Base-by-base conservation (phyloP, 768 basidiomycete genomes). In the Trametes gibbosa region DNA sequence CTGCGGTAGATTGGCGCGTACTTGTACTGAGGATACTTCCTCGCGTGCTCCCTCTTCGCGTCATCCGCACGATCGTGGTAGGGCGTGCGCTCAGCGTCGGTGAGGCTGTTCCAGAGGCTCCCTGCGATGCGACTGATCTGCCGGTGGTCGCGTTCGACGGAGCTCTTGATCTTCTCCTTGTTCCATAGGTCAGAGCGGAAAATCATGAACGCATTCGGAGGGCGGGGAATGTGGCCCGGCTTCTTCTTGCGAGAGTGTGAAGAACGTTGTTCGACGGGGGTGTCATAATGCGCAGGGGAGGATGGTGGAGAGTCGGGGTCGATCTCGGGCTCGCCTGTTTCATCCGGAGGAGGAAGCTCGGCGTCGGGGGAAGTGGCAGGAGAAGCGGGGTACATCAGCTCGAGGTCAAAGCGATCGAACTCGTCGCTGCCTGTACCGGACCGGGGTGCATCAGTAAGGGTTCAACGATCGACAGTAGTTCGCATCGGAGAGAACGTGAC, bases 131-230 rank as follows among this genome's bases (percentile, higher is more conserved):
- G 79, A 58, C 85, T 87, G 58, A 93, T 81, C 54, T 84, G 80
- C 69, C 89, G 85, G 69, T 93, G 90, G 50, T 87, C 84, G 59
- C 76, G 79, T 73, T 89, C 87, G 50, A 82, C 75, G 39, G 72
- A 71, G 1, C 78, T 79, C 50, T 82, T 82, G 29, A 78, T 69
- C 34, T 79, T 74, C 10, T 77, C 73, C 63, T 81, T 81, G 53
- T 76, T 78, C 74, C 89, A 81, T 43, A 87, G 80, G 67, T 81
- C 81, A 19, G 85, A 90, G 40, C 92, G 85, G 70, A 83, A 93
- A 59, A 92, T 76, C 73, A 93, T 91, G 78, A 93, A 95, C 10
- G 91, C 87, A 67, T 95, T 95, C 55, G 88, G 80, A 1, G 92
- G 92, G 14, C 92, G 85, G 32, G 84, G 85, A 37, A 66, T 81